phyloP scores from a whole-genome alignment of 2,329 filamentous ascomycete species.

The Fusarium gaditjirri region DNA sequence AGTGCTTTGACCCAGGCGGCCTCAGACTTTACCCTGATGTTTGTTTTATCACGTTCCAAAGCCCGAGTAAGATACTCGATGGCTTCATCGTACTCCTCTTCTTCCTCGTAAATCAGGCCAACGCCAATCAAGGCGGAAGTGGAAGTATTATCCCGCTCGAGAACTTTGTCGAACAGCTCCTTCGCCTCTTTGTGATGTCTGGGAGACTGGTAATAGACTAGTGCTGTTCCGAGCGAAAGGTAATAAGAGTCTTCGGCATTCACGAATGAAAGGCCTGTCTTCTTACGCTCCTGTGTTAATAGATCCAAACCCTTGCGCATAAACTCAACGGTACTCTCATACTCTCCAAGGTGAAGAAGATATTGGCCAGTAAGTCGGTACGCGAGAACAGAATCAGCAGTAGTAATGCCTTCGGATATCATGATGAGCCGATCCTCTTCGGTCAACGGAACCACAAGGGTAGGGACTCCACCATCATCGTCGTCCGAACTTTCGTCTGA shows the following conservation, averaged over 20 bases:
- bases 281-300: constrained; percentile 67
- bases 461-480: constrained; percentile 65
- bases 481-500: constrained; percentile 69
- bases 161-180: constrained; percentile 82
- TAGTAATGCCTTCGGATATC: constrained; percentile 79
- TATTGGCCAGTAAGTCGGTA: constrained; percentile 86
- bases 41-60: constrained; percentile 75
- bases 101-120: constrained; percentile 91
- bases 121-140: constrained; percentile 88
- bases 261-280: constrained; percentile 74
- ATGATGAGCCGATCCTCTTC: constrained; percentile 83
- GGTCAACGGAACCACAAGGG: constrained; percentile 67
- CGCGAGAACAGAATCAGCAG: constrained; percentile 78
- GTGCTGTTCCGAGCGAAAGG: constrained; percentile 82
- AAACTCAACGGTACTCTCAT: constrained; percentile 82
- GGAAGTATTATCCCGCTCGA: constrained; percentile 78
- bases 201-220: constrained; percentile 91
- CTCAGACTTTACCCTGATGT: constrained; percentile 84
- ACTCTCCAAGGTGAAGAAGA: constrained; percentile 85
- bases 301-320: constrained; percentile 78
- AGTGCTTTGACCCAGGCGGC: constrained; percentile 92
- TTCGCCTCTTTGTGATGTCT: constrained; percentile 91
- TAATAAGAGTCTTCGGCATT: constrained; percentile 80
- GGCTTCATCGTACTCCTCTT: constrained; percentile 86
- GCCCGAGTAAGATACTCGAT: constrained; percentile 84